These are phyloP conservation scores for Sextonia rubra DNA, from an alignment of 164 flowering plant genomes.

Conservation along the genomic window DNA sequence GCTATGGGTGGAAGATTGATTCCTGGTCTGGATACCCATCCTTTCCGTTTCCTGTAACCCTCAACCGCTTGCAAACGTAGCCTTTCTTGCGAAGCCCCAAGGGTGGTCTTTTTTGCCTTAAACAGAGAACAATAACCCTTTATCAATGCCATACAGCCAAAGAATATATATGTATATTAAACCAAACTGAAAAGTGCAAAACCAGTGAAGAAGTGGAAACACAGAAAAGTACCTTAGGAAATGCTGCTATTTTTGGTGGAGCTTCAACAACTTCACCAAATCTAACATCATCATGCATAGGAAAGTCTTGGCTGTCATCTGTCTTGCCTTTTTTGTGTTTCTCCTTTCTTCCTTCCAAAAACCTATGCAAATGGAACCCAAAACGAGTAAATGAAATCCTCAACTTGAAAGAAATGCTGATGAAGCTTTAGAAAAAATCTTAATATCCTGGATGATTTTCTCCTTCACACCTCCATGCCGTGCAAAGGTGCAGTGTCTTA, in stretches of 20 bases:
- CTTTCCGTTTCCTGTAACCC: constrained; percentile 71
- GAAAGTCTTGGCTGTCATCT: constrained; percentile 49
- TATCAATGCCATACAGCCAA: background rate
- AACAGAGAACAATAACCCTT: background rate
- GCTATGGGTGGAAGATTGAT: constrained; percentile 34
- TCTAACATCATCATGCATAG: constrained; percentile 39
- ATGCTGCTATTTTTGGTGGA: constrained; percentile 59
- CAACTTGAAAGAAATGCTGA: background rate
- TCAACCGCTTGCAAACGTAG: constrained; percentile 76
- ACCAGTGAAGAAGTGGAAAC: background rate
- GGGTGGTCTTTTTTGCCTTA: constrained; percentile 42
- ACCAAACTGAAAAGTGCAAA: background rate
- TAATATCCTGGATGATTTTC: too few species aligned
- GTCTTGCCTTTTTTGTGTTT: constrained; percentile 49
- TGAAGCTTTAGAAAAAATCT: background rate
- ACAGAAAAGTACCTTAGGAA: constrained; percentile 61
- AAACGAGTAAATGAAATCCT: background rate
- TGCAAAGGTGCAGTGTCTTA: too few species aligned
- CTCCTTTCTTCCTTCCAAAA: constrained; percentile 56
- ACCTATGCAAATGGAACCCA: constrained; percentile 31
- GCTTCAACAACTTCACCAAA: constrained; percentile 94
- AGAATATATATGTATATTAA: too few species aligned
- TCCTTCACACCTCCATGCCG: too few species aligned
- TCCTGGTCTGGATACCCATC: constrained; percentile 86
- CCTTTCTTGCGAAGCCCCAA: constrained; percentile 75